Evolutionary conservation across 495 filamentous ascomycete genomes (phyloP), one percentile per base, ranked within the genome.

Genomic region (Daldinia vernicosa): DNA sequence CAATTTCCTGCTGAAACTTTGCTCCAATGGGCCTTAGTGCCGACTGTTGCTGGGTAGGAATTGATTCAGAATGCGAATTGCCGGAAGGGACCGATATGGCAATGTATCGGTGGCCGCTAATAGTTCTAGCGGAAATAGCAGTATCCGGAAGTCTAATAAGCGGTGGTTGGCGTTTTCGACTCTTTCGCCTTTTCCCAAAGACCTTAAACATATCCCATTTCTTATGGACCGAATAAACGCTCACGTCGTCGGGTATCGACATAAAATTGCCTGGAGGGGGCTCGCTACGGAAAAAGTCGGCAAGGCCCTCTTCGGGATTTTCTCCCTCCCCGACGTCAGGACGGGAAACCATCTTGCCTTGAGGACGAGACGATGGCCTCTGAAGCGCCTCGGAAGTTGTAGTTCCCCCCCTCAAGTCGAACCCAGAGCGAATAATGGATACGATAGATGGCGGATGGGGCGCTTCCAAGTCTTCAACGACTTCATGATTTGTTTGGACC

Each of bases 1-100:
- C 55, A 9, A 51, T n/a, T 1, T 57, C 59, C 27, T 58, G 60
- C 9, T 63, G 47, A 26, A 33, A 62, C 24, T 32, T 61, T 1
- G 39, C 37, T n/a, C 62, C 67, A 22, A 52, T 51, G 4, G 71
- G 63, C 35, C 33, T 24, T 28, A 43, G 53, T 30, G 39, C 35
- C 1, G 65, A 63, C 17, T 65, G 47, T 33, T 69, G 26, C 50
- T 30, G 24, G 3, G 50, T 14, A 30, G 50, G 71, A n/a, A 62
- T 54, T 37, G 45, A 4, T 0, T 33, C 27, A 12, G 17, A 24
- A 17, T 28, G 28, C 30, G 30, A 56, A 14, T 30, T 15, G 17
- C 63, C 39, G 1, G 77, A 54, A 33, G 85, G 84, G 17, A 86
- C 84, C 24, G 84, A 84, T 47, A 86, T 86, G 15, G 83, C 84